Evolutionary conservation across 371 early-diverging fungal genomes (phyloP), one percentile per base, ranked within the genome.

Genomic region (Cokeromyces recurvatus): DNA sequence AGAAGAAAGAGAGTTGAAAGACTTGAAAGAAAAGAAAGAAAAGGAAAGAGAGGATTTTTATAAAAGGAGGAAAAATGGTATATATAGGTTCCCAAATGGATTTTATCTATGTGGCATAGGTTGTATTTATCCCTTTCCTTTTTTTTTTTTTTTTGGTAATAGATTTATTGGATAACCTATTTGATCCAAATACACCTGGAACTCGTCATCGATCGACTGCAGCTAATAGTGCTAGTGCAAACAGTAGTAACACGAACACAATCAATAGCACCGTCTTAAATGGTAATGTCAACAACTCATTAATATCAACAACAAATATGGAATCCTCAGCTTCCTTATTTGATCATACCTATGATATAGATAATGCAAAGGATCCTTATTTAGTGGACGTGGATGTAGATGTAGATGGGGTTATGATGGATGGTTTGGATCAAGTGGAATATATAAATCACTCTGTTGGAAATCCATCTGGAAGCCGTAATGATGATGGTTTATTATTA

Each of bases 341-440:
- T n/a, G n/a, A n/a, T n/a, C n/a, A n/a, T n/a, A n/a, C n/a, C n/a
- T n/a, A n/a, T n/a, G 47, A 47, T 2, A 7, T 25, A 20, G 45
- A 53, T 14, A 37, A 24, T 14, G 48, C 53, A 20, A 60, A 58
- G 32, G 70, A 74, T 20, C 57, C 55, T 19, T 68, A 70, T 22
- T 41, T 74, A 29, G 74, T 74, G 2, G 74, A 74, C 24, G 74
- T 74, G 4, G 73, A 73, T 48, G 73, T 73, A 2, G 74, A 74
- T 44, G 68, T 70, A 11, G 74, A 74, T 34, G 70, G 68, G 6
- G 70, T 74, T 9, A 74, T 74, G 74, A 74, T 74, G 63, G 74
- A 70, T 37, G 74, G 68, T 0, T 32, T 73, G 5, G 70, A 69
- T 42, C 67, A 69, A 45, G 66, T 74, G 2, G 64, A 68, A 38